Evolutionary conservation across 768 basidiomycete species (phyloP).

Genomic region (Tephrocybe sp.): DNA sequence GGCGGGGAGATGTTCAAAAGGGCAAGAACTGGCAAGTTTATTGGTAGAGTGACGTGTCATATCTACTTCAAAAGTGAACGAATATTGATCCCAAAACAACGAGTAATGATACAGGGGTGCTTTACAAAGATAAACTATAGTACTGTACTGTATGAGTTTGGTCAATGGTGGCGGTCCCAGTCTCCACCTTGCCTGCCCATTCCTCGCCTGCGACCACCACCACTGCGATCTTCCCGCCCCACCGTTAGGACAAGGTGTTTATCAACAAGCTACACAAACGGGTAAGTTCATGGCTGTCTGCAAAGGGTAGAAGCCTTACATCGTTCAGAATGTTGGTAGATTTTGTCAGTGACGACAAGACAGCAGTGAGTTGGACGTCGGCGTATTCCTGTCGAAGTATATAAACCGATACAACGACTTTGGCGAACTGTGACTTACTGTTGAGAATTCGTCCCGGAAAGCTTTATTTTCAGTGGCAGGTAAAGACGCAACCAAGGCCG

Average conservation of each 20-base stretch:
- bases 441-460: conserved; percentile 89
- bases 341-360: conserved; percentile 86
- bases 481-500: conserved; percentile 83
- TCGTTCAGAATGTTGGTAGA: conserved; percentile 87
- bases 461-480: conserved; percentile 82
- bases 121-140: not conserved
- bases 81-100: too few species aligned
- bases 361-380: conserved; percentile 91
- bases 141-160: too few species aligned
- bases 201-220: conserved; percentile 50
- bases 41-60: conserved; percentile 2
- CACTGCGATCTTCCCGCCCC: conserved; percentile 57
- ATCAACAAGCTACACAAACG: conserved; percentile 63
- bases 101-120: conserved; percentile 12
- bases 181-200: conserved; percentile 52
- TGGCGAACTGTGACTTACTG: conserved; percentile 40
- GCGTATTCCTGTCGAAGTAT: conserved; percentile 75
- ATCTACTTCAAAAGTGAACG: too few species aligned
- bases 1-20: conserved; percentile 3
- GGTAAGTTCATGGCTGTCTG: conserved; percentile 3
- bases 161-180: conserved; percentile 56
- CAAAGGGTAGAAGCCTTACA: conserved; percentile 44
- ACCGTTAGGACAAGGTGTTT: conserved; percentile 68
- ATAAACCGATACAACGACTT: not conserved
- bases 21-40: conserved; percentile 2